Conservation (phyloP, 306 rosid species). For the Coriaria nepalensis region DNA sequence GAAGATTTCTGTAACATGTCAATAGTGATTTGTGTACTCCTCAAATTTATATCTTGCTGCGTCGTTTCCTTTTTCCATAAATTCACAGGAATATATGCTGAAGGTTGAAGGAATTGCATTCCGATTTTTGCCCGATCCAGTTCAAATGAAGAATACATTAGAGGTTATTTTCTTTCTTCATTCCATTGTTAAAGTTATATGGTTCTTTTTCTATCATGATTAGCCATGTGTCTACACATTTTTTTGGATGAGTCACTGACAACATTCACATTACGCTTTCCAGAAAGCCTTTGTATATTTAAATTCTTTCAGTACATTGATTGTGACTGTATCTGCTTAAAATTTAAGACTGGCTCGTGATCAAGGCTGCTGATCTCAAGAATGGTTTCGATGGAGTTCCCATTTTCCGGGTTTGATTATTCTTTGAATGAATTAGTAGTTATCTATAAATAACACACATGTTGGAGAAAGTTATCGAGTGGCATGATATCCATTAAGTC, state of each 20-base stretch:
- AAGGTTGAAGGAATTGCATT: constrained; percentile 99
- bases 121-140: constrained; percentile 87
- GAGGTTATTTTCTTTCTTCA: constrained; percentile 44
- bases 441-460: too few species aligned
- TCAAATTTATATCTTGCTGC: not conserved
- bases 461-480: too few species aligned
- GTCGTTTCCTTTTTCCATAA: constrained; percentile 2
- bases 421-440: constrained; percentile 10
- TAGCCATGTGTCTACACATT: too few species aligned
- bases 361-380: constrained; percentile 36
- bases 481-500: too few species aligned
- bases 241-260: too few species aligned
- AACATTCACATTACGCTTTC: too few species aligned
- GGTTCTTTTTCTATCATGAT: not conserved
- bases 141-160: constrained; percentile 78
- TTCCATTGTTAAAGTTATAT: not conserved
- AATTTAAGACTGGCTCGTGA: constrained; percentile 14
- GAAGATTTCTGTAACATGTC: too few species aligned
- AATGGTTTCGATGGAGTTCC: constrained; percentile 92
- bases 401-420: constrained; percentile 64
- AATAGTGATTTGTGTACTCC: too few species aligned
- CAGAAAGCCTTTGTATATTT: not conserved
- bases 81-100: constrained; percentile 68
- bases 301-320: not conserved
- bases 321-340: too few species aligned